Evolutionary conservation across 345 rosid species (phyloP), one percentile per base, ranked within the genome.

Genomic region (Populus pruinosa): DNA sequence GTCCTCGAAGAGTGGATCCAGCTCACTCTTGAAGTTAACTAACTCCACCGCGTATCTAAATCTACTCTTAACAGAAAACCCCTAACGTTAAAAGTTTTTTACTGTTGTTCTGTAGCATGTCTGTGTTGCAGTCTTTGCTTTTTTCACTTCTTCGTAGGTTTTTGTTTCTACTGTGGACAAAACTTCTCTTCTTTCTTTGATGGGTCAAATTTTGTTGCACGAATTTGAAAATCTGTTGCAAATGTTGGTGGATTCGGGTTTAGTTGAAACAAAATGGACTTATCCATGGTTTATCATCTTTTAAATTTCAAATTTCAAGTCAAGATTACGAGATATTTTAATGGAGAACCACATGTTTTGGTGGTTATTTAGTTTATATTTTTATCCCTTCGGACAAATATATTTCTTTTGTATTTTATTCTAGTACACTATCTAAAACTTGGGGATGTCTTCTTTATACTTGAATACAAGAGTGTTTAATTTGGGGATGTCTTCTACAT

Each of bases 1-100:
- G 85, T 79, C 84, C 86, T 83, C 41, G 83, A 82, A 82, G 91
- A 79, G 92, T 88, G 95, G 92, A 90, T 92, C 92, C 95, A 91
- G 91, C 93, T 90, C 95, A 90, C 74, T 67, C 82, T 70, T 84
- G 82, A 77, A 80, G 82, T 81, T 86, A 83, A 82, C 85, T 80
- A 78, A 81, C 87, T 86, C 82, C 83, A 86, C 79, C 77, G 49
- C 85, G 79, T 80, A 38, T 78, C 81, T 41, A 72, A 73, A 74
- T 73, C 86, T 73, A 78, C 82, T 73, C 55, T 80, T 80, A n/a
- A 35, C 78, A 36, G 63, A 56, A 56, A 56, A 9, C 64, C 56
- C 56, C 41, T 23, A 35, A 74, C 73, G 55, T 72, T 78, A 47
- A 79, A 63, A 8, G 61, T 11, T 53, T 44, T 80, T 82, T 36